Conservation (phyloP, 306 rosid species). For the Biancaea sappan region DNA sequence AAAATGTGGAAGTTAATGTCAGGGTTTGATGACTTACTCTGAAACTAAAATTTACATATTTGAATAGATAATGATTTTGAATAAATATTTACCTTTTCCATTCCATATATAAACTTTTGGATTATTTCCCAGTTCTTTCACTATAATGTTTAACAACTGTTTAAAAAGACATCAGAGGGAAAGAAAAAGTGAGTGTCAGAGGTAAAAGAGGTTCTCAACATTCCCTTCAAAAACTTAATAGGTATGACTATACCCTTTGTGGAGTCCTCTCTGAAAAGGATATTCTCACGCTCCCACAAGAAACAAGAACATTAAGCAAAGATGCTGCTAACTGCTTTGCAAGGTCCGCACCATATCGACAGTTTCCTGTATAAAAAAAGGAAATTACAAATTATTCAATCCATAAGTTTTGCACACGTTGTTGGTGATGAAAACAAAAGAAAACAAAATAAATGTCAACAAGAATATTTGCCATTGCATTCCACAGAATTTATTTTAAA, state of each 20-base stretch:
- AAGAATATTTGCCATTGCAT: neutral
- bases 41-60: constrained; percentile 16
- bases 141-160: constrained; percentile 65
- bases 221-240: constrained; percentile 2
- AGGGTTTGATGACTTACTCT: constrained; percentile 18
- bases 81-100: constrained; percentile 64
- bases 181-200: neutral
- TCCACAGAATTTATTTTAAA: neutral
- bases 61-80: constrained; percentile 21
- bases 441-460: neutral
- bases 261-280: constrained; percentile 91
- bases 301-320: constrained; percentile 66
- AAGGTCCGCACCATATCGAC: constrained; percentile 83
- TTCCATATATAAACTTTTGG: constrained; percentile 87
- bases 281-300: constrained; percentile 92
- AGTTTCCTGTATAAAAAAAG: constrained; percentile 58
- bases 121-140: constrained; percentile 75
- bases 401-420: neutral
- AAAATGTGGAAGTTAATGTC: constrained; percentile 13
- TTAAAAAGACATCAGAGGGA: constrained; percentile 31
- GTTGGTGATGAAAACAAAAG: neutral
- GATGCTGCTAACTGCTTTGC: constrained; percentile 74
- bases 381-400: neutral
- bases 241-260: constrained; percentile 56
- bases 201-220: neutral